Evolutionary conservation across 2,329 filamentous ascomycete genomes (phyloP).

Genomic region (Sarocladiaceae sp.): DNA sequence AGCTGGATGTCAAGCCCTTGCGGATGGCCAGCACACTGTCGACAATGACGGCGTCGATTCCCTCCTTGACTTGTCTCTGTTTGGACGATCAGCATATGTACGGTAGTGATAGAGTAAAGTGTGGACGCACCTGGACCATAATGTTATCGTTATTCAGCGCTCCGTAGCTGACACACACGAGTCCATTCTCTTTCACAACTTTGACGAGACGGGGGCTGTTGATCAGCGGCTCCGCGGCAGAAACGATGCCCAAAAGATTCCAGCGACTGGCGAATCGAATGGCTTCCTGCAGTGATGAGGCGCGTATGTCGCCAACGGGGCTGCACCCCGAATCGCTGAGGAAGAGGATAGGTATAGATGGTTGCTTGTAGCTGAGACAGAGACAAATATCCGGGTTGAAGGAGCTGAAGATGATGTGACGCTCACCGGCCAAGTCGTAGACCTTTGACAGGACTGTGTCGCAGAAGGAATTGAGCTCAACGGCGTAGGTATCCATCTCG

Average conservation of each 20-base stretch:
- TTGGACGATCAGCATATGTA: slow-evolving; percentile 7
- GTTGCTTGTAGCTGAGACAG: slow-evolving; percentile 92
- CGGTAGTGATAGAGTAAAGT: not conserved
- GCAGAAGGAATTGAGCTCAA: slow-evolving; percentile 94
- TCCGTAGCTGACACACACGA: slow-evolving; percentile 96
- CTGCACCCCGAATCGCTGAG: slow-evolving; percentile 81
- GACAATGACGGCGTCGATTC: slow-evolving; percentile 96
- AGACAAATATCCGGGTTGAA: slow-evolving; percentile 98
- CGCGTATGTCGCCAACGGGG: slow-evolving; percentile 79
- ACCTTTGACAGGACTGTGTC: slow-evolving; percentile 88
- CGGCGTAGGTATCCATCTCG: slow-evolving; percentile 92
- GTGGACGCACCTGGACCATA: slow-evolving; percentile 68
- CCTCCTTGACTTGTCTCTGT: slow-evolving; percentile 83
- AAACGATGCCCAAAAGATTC: slow-evolving; percentile 90
- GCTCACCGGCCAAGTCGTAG: slow-evolving; percentile 72
- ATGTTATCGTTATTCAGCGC: slow-evolving; percentile 77
- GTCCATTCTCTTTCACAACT: slow-evolving; percentile 87
- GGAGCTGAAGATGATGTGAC: slow-evolving; percentile 95
- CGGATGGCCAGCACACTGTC: slow-evolving; percentile 90
- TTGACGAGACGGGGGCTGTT: slow-evolving; percentile 82
- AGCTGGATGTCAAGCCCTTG: slow-evolving; percentile 64
- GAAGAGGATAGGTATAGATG: slow-evolving; percentile 91
- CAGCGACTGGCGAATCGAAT: slow-evolving; percentile 90
- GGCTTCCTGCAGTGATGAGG: slow-evolving; percentile 88
- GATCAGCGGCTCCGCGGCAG: slow-evolving; percentile 80